Percentiles rank a stretch among this genome's conserved stretches.
Conservation (phyloP, 768 basidiomycete genomes). For the Collybiopsis confluens region DNA sequence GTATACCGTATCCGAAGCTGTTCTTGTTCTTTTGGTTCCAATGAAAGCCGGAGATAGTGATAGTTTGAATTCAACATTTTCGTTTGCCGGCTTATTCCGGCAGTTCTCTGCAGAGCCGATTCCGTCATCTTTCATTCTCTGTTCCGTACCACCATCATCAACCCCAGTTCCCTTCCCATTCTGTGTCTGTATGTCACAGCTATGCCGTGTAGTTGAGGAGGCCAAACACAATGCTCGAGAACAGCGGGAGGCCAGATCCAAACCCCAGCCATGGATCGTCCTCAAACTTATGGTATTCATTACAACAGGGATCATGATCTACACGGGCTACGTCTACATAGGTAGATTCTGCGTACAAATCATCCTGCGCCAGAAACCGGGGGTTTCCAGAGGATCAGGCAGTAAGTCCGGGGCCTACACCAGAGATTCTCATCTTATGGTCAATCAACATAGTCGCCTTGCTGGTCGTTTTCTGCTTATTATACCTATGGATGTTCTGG, state of each 20-base stretch:
- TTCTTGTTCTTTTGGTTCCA: conserved; percentile 25
- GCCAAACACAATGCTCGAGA: conserved; percentile 34
- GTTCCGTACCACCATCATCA: background rate
- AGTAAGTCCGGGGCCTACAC: conserved; percentile 46
- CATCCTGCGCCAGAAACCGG: conserved; percentile 44
- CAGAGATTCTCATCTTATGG: background rate
- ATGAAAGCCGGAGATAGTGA: conserved; percentile 31
- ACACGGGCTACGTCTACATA: conserved; percentile 76
- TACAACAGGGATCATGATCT: conserved; percentile 56
- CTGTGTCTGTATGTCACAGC: conserved; percentile 20
- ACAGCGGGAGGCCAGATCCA: conserved; percentile 36
- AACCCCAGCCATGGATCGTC: conserved; percentile 69
- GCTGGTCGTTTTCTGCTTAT: conserved; percentile 54
- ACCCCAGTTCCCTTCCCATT: too few relatives aligned
- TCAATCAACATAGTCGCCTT: conserved; percentile 52
- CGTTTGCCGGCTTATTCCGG: too few relatives aligned
- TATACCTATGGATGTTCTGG: conserved; percentile 76
- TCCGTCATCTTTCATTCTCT: background rate
- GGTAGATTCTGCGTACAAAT: conserved; percentile 68
- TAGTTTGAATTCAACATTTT: conserved; percentile 11
- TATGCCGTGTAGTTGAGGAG: conserved; percentile 53
- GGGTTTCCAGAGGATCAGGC: conserved; percentile 50
- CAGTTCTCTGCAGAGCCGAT: too few relatives aligned
- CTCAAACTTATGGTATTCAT: conserved; percentile 66
- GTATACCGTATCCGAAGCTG: conserved; percentile 32